Evolutionary conservation across 106 monocot genomes (phyloP).

Genomic region (Narthecium ossifragum): DNA sequence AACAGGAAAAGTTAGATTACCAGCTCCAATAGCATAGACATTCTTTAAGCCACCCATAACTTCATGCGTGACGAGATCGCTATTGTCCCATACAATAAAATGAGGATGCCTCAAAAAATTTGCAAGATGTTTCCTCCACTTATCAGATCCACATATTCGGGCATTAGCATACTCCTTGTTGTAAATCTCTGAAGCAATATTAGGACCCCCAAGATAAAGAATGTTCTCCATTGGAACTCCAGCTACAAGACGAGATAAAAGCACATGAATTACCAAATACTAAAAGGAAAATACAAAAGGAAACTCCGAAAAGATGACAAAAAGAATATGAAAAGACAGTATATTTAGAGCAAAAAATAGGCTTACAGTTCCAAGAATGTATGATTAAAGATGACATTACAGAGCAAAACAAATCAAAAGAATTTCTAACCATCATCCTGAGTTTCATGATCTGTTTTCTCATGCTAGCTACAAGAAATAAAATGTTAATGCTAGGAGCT

Average conservation of each 20-base stretch:
- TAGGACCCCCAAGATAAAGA: conserved; percentile 90
- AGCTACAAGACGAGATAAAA: conserved; percentile 34
- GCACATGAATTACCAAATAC: too few species aligned
- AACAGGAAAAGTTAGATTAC: conserved; percentile 26
- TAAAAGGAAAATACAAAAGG: too few species aligned
- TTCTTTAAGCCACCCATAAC: conserved; percentile 98
- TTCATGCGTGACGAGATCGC: conserved; percentile 90
- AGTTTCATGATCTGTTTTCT: too few species aligned
- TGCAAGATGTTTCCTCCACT: conserved; percentile 84
- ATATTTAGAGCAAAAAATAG: too few species aligned
- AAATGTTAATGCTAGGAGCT: too few species aligned
- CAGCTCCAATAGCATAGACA: conserved; percentile 94
- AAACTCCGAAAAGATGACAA: too few species aligned
- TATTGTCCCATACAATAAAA: conserved; percentile 96
- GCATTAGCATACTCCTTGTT: conserved; percentile 97
- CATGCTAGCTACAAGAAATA: too few species aligned
- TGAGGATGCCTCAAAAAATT: conserved; percentile 91
- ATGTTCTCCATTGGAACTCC: conserved; percentile 85
- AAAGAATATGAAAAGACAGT: too few species aligned
- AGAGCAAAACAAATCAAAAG: too few species aligned
- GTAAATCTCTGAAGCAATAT: conserved; percentile 95
- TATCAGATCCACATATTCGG: conserved; percentile 85
- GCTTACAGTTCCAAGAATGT: too few species aligned
- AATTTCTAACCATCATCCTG: too few species aligned
- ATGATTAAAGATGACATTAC: too few species aligned